Base-by-base conservation (phyloP, 1,284 basidiomycete genomes). In the Trichosporon sp. region DNA sequence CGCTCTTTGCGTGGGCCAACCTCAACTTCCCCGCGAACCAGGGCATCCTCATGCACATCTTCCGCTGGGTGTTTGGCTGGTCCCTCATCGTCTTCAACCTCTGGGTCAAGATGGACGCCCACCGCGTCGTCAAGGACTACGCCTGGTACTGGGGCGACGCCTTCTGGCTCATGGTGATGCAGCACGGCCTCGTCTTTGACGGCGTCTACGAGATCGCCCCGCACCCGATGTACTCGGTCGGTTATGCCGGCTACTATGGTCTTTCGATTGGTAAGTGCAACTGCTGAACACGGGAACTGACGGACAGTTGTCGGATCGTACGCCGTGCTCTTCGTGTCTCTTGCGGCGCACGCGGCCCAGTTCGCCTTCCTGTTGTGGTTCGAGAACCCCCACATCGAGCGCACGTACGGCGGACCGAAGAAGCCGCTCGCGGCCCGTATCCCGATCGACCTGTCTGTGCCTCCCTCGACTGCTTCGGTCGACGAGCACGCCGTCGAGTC, bases 131-230 rank as follows among this genome's bases (percentile, higher is more conserved):
- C 73, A 98, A 97, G 74, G 88, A 88, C 76, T 88, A 87, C 69
- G 87, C 87, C n/a, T 88, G 94, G 94, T 99, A 99, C 84, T 98
- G 96, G 96, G 96, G 96, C 19, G 96, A 99, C 80, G 92, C 92
- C 66, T 99, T 99, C 86, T 99, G 98, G 88, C 78, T 86, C 70
- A 80, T 83, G 71, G 86, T 87, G 70, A 85, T 87, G 73, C 86
- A 88, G 77, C 81, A 86, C 66, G 91, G 91, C 66, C 87, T 99
- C 26, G 92, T 98, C 4, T 99, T 99, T 81, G 96, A 99, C 81
- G 97, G 97, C 7, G 96, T 99, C 7, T 98, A 98, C 79, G 96
- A 98, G 75, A 83, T 86, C 56, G 86, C 86, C 0, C 85, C 85
- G 5, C 86, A 87, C 76, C 86, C 85, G 11, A 86, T 86, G 86